Base-by-base conservation (phyloP, 2,329 filamentous ascomycete species). In the Verticillium nonalfalfae region DNA sequence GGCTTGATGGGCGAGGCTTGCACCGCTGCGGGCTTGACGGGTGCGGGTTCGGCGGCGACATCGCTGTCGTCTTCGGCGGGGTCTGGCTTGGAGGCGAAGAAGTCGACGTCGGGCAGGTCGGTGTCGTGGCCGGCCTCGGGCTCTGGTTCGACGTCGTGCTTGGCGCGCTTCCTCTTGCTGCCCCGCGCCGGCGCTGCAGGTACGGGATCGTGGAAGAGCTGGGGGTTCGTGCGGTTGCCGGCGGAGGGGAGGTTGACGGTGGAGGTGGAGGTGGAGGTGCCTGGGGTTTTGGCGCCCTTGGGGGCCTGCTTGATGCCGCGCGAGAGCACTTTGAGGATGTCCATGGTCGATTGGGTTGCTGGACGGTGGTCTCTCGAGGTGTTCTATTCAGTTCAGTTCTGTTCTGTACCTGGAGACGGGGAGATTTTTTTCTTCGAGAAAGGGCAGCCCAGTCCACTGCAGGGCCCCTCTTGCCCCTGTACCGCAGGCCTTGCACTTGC, bases 271-370 rank as follows among this genome's bases (percentile, higher is more conserved):
- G n/a, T n/a, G n/a, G n/a, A n/a, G n/a, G n/a, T n/a, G n/a, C 68
- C 68, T 35, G 73, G 70, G 50, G 74, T 70, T 6, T 65, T 65
- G 13, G 71, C 64, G 18, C 70, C 68, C 61, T 76, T 79, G 5
- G 77, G 70, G 14, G 79, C 76, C 68, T 79, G 79, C 64, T 90
- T 91, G 3, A 85, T 86, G 61, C 88, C 88, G 58, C 89, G 83
- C 39, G 89, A 90, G 62, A 93, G 78, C 36, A 93, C 77, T 69
- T 87, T 91, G 70, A 91, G 79, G 60, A 91, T 86, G 75, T 93
- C 89, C 88, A 90, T 90, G 61, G 26, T 26, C 26, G 26, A 57
- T 67, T 50, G 45, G 7, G 45, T 50, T 50, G 45, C 4, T n/a
- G 45, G 18, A 21, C 1, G 9, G 7, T 15, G 5, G n/a, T 50